Evolutionary conservation across 768 basidiomycete genomes (phyloP).

Genomic region (Bullera alba): DNA sequence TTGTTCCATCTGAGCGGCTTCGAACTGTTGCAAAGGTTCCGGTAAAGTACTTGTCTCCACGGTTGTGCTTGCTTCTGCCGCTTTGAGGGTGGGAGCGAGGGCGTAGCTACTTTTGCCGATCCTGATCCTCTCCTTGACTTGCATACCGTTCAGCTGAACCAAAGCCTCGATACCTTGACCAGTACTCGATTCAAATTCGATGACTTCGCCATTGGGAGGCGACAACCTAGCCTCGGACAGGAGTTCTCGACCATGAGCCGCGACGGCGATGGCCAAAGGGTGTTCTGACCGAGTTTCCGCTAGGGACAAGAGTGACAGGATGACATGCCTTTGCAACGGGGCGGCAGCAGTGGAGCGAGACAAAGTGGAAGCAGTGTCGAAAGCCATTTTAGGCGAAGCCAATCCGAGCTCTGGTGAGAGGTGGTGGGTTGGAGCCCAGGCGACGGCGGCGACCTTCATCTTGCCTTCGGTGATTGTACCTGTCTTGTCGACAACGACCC

Average conservation of each 20-base stretch:
- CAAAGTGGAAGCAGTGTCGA: slow-evolving; percentile 36
- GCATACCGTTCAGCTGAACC: slow-evolving; percentile 52
- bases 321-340: slow-evolving; percentile 41
- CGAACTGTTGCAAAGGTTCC: slow-evolving; percentile 58
- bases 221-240: slow-evolving; percentile 41
- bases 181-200: slow-evolving; percentile 76
- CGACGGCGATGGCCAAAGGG: slow-evolving; percentile 89
- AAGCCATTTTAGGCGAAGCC: neutral
- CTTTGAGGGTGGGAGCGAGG: slow-evolving; percentile 8
- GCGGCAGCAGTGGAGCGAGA: slow-evolving; percentile 33
- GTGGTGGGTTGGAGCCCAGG: slow-evolving; percentile 55
- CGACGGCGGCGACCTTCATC: slow-evolving; percentile 66
- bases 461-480: slow-evolving; percentile 97
- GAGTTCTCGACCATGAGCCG: slow-evolving; percentile 58
- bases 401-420: neutral
- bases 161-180: slow-evolving; percentile 79
- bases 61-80: slow-evolving; percentile 21
- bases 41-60: slow-evolving; percentile 52
- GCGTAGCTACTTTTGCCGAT: slow-evolving; percentile 74
- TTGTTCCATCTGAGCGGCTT: slow-evolving; percentile 59
- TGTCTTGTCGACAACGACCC: slow-evolving; percentile 90
- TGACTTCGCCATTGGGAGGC: slow-evolving; percentile 56
- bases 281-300: slow-evolving; percentile 92
- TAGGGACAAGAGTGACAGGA: slow-evolving; percentile 74
- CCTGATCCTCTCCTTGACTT: slow-evolving; percentile 43